Evolutionary conservation across 148 eudicot genomes (phyloP).

Genomic region (Amaranthus hypochondriacus): DNA sequence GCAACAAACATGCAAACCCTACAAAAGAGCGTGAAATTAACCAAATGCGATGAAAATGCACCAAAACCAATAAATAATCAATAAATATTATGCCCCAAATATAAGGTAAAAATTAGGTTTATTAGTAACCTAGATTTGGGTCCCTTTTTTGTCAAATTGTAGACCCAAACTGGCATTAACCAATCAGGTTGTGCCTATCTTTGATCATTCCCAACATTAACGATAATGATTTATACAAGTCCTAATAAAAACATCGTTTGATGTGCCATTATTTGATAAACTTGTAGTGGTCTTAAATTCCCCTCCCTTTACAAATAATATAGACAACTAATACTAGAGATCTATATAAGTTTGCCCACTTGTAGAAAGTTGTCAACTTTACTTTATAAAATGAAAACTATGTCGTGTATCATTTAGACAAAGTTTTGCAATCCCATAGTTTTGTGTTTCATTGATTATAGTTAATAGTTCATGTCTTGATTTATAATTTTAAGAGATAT

Average conservation of each 20-base stretch:
- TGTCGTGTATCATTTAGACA: constrained; percentile 20
- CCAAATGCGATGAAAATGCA: too few species aligned
- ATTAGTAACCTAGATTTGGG: too few species aligned
- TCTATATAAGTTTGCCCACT: constrained; percentile 7
- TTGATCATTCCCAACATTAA: background rate
- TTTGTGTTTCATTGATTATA: background rate
- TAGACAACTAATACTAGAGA: constrained; percentile 4
- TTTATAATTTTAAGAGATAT: too few species aligned
- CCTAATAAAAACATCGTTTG: too few species aligned
- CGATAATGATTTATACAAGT: constrained; percentile 5
- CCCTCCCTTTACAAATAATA: background rate
- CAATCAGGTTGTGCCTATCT: background rate
- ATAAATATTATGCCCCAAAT: too few species aligned
- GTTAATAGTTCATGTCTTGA: too few species aligned
- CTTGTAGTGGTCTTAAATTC: constrained; percentile 1
- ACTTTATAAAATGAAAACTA: background rate
- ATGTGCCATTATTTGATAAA: too few species aligned
- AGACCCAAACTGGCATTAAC: background rate
- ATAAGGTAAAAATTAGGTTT: too few species aligned
- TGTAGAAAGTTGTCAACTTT: constrained; percentile 13
- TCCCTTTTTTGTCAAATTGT: background rate
- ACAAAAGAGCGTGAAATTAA: too few species aligned
- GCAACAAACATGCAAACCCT: too few species aligned
- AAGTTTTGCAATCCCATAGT: background rate
- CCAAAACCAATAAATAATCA: too few species aligned